These are phyloP conservation scores for Glycine tomentella DNA, from an alignment of 306 rosid genomes.

Conservation along the genomic window DNA sequence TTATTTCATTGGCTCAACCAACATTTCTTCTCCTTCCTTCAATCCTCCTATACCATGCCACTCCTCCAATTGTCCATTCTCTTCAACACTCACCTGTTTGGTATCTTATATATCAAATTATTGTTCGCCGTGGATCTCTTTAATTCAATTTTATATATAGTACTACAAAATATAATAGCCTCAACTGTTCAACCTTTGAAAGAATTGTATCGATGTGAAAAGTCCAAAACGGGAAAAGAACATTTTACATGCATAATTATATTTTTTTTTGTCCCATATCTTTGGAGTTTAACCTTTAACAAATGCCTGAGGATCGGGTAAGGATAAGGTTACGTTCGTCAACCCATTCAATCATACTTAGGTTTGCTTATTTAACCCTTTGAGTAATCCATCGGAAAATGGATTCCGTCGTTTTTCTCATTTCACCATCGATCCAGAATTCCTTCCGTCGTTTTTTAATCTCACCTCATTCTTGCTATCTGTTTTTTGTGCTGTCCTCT, in stretches of 20 bases:
- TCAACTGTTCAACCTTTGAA: conserved; percentile 18
- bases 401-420: background rate
- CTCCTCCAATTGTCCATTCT: background rate
- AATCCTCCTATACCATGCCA: background rate
- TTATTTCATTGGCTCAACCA: conserved; percentile 3
- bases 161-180: background rate
- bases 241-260: conserved; percentile 11
- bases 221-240: background rate
- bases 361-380: background rate
- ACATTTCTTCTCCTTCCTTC: background rate
- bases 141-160: background rate
- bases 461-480: conserved; percentile 12
- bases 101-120: background rate
- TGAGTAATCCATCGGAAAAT: background rate
- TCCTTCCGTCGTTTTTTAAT: background rate
- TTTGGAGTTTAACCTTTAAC: conserved; percentile 24
- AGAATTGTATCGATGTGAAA: conserved; percentile 13
- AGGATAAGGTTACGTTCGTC: conserved; percentile 40
- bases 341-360: conserved; percentile 21
- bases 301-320: conserved; percentile 36
- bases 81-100: background rate
- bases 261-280: conserved; percentile 24
- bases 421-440: background rate
- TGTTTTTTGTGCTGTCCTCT: conserved; percentile 28
- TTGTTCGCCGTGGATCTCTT: conserved; percentile 4